phyloP scores from a whole-genome alignment of 2,329 filamentous ascomycete species.

The Aaosphaeria arxii region DNA sequence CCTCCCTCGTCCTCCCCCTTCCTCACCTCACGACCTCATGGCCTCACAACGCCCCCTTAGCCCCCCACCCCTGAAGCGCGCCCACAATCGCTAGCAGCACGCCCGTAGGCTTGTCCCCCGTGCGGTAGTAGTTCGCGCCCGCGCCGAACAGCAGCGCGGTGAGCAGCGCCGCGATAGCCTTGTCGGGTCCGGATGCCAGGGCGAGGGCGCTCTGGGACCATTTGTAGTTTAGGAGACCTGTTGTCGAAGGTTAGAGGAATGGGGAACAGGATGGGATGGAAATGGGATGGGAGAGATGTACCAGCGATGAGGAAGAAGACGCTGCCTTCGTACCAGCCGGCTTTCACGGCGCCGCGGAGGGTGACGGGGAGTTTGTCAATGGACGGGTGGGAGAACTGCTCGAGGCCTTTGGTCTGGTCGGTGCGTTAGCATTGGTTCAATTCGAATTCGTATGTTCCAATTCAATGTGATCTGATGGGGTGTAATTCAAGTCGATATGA shows the following conservation, averaged over 20 bases:
- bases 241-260: not conserved
- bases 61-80: conserved; percentile 23
- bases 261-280: not conserved
- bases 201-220: conserved; percentile 30
- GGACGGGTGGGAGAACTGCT: conserved; percentile 32
- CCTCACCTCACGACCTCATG: not conserved
- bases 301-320: conserved; percentile 34
- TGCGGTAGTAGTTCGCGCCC: conserved; percentile 17
- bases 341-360: conserved; percentile 28
- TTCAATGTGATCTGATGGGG: not conserved
- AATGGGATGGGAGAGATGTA: conserved; percentile 9
- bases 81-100: conserved; percentile 17
- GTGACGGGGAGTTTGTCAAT: conserved; percentile 23
- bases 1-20: not conserved
- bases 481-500: not conserved
- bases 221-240: conserved; percentile 34
- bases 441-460: not conserved
- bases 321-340: conserved; percentile 36
- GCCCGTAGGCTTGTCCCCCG: conserved; percentile 24
- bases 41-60: conserved; percentile 3
- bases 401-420: conserved; percentile 28
- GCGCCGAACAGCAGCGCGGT: conserved; percentile 22
- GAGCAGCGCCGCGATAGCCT: conserved; percentile 26
- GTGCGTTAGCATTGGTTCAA: not conserved
- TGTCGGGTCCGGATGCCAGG: conserved; percentile 23